A percentile compares a stretch with the other conserved stretches of the same genome.
These are phyloP conservation scores for Dictyostelium capitatum DNA, from an alignment of 78 protist species.

Conservation along the genomic window DNA sequence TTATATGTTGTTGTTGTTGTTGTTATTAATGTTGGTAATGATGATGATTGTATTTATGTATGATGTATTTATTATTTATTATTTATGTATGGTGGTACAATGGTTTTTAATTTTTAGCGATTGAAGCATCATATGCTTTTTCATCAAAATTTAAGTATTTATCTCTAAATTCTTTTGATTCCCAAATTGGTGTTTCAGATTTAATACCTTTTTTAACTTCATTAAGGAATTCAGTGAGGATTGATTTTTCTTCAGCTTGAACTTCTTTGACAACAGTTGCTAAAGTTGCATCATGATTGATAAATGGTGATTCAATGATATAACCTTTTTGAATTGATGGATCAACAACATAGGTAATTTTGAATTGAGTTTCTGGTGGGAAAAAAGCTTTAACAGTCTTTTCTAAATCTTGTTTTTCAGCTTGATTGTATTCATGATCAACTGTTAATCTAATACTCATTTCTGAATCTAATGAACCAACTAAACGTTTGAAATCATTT, in stretches of 20 bases:
- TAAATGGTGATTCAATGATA: conserved; percentile 66
- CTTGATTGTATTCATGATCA: conserved; percentile 45
- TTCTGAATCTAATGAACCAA: conserved; percentile 64
- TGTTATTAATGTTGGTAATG: too few species aligned
- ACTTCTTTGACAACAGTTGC: conserved; percentile 33
- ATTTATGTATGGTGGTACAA: too few species aligned
- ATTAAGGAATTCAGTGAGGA: conserved; percentile 27
- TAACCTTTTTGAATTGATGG: conserved; percentile 64
- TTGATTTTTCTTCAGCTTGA: conserved; percentile 6
- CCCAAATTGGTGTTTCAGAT: conserved; percentile 51
- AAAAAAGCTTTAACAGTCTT: conserved; percentile 29
- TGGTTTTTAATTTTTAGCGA: too few species aligned
- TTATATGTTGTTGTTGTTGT: too few species aligned
- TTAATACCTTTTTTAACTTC: conserved; percentile 38
- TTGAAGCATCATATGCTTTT: conserved; percentile 37
- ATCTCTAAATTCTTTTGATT: conserved; percentile 59
- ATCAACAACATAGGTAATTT: conserved; percentile 37
- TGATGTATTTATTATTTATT: too few species aligned
- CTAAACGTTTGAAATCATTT: conserved; percentile 61
- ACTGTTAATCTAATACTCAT: conserved; percentile 56
- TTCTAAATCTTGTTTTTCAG: conserved; percentile 35
- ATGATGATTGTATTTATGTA: too few species aligned
- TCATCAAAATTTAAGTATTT: conserved; percentile 63
- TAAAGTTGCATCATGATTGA: conserved; percentile 57
- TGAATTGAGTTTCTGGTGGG: conserved; percentile 40